Evolutionary conservation across 192 early-diverging fungal genomes (phyloP).

Genomic region (Thamnidium elegans): DNA sequence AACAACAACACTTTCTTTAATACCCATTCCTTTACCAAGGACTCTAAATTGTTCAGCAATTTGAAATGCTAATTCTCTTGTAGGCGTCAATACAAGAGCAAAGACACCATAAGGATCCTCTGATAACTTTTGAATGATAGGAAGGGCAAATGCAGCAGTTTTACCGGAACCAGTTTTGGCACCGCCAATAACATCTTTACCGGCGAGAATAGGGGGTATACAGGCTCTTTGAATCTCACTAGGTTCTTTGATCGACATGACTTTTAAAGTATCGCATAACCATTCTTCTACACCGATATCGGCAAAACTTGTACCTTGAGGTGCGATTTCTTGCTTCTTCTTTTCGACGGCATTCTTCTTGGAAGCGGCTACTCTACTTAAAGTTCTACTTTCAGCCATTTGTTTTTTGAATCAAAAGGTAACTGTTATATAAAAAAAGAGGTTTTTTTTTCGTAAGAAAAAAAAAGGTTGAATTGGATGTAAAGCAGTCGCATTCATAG

Average conservation of each 20-base stretch:
- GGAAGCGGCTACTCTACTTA: constrained; percentile 12
- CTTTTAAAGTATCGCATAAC: constrained; percentile 73
- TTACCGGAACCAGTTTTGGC: constrained; percentile 98
- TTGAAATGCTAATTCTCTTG: constrained; percentile 96
- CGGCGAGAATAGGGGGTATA: constrained; percentile 70
- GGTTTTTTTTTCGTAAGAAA: not conserved
- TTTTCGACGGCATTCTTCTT: not conserved
- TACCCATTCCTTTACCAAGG: constrained; percentile 81
- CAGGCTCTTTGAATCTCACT: constrained; percentile 93
- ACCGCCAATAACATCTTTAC: constrained; percentile 83
- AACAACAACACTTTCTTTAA: constrained; percentile 84
- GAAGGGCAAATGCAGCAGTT: constrained; percentile 97
- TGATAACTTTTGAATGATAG: constrained; percentile 91
- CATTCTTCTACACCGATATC: constrained; percentile 79
- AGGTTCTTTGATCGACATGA: constrained; percentile 81
- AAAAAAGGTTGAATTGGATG: not conserved
- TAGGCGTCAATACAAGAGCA: constrained; percentile 94
- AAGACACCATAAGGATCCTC: constrained; percentile 97
- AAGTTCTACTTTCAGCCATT: constrained; percentile 10
- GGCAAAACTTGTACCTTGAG: constrained; percentile 49
- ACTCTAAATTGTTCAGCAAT: constrained; percentile 98
- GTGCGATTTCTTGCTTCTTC: constrained; percentile 4
- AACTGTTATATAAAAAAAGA: not conserved
- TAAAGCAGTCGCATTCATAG: too few species aligned
- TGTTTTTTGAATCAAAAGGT: not conserved